Base-by-base conservation (phyloP, 2,329 filamentous ascomycete genomes). In the Phialocephala subalpina region DNA sequence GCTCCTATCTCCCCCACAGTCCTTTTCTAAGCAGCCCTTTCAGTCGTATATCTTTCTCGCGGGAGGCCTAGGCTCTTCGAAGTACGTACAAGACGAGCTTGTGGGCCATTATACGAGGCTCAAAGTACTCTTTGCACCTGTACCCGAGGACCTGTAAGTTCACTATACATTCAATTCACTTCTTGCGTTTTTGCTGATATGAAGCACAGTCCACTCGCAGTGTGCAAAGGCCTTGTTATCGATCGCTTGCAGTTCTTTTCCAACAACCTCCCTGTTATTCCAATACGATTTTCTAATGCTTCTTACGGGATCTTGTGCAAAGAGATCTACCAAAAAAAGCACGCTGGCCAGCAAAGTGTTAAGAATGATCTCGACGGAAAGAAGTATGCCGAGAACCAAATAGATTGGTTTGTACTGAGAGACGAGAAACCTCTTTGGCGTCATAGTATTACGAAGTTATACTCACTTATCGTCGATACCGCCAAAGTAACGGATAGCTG, bases 191-290 rank as follows among this genome's bases (percentile, higher is more conserved):
- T 22, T 14, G 22, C 20, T 25, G 45, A 42, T 18, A 16, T 6
- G 6, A 42, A 1, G 6, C 6, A 42, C 22, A 49, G 45, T 22
- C 45, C n/a, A 1, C n/a, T 49, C 2, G 12, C 45, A 22, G 45
- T 49, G n/a, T 49, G 45, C n/a, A 49, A 49, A 14, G 45, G 45
- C n/a, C 20, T 49, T 2, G 45, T 49, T 14, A 49, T 49, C 45
- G 45, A 49, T 25, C 45, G 45, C 45, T 49, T 49, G 20, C 45
- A 49, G n/a, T 6, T 22, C 18, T 42, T 42, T 16, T 42, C 40
- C 2, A 2, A 42, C 2, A 16, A 18, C 16, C 8, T 42, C 18
- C 40, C 40, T 18, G 40, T 42, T 6, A 42, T 42, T 6, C 29
- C 29, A 33, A 42, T 42, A 11, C 40, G 40, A n/a, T 22, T 6